Evolutionary conservation across 148 eudicot genomes (phyloP), one percentile per base, ranked within the genome.

Genomic region (Rhododendron henanense): DNA sequence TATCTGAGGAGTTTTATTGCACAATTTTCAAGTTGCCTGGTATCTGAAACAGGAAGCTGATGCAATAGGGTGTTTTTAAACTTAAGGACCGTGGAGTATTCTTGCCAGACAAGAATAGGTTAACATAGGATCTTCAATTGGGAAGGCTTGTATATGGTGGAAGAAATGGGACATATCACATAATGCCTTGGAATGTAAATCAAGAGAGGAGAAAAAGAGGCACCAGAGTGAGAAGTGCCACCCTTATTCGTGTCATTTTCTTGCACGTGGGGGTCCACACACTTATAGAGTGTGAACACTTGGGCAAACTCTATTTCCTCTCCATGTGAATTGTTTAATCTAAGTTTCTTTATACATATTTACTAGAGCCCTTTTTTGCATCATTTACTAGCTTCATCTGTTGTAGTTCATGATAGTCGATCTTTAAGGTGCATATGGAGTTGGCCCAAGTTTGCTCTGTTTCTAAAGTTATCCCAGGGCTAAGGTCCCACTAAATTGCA

Each of bases 41-140:
- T 79, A 51, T 25, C 10, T 50, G 8, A 79, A 39, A 35, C 15
- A 48, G 61, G 82, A 50, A 79, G 21, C 61, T 47, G 61, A 5
- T 28, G 8, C 37, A 79, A 4, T 4, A 45, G 35, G 11, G 59
- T 25, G n/a, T 78, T 50, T 47, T 45, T 28, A 7, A 45, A 47
- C 55, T 21, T 15, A 79, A 79, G 59, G 82, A 79, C 35, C 3
- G 5, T 31, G 51, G 35, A 5, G 57, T 15, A 47, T 79, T 25
- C 61, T 48, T 25, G 33, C 61, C 37, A 50, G 51, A 45, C 47
- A 9, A 48, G 35, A 79, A 21, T 79, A 28, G 55, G 35, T 13
- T 28, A 79, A 47, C 59, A 48, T 79, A 48, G 59, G 31, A 79
- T 79, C 48, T 48, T 48, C 81, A 25, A 79, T 47, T 79, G 81